Percentiles rank a stretch among this genome's conserved stretches.
Evolutionary conservation across 345 rosid genomes (phyloP).

Genomic region (Moringa oleifera): DNA sequence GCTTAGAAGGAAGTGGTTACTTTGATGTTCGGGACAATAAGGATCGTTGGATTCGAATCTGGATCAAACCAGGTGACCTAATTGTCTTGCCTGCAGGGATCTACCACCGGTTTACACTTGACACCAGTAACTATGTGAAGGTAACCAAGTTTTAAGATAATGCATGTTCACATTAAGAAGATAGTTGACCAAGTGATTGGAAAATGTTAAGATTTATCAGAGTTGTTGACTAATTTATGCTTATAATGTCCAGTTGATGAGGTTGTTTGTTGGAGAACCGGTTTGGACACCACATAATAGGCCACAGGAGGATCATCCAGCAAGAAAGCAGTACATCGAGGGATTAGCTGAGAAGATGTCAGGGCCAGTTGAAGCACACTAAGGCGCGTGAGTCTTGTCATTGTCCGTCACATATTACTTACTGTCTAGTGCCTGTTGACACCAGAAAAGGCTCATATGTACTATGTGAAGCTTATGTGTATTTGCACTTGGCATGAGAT

Average conservation of each 20-base stretch:
- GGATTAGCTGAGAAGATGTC: constrained; percentile 25
- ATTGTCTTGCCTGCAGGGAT: constrained; percentile 77
- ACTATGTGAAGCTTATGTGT: too few species aligned
- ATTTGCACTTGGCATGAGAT: too few species aligned
- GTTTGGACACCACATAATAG: constrained; percentile 77
- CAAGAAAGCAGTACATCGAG: constrained; percentile 56
- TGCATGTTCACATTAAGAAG: too few species aligned
- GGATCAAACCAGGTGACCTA: constrained; percentile 75
- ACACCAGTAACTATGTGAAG: constrained; percentile 66
- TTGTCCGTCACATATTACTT: not conserved
- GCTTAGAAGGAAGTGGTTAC: constrained; percentile 78
- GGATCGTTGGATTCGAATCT: constrained; percentile 73
- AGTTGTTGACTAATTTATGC: constrained; percentile 5
- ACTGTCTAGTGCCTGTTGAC: not conserved
- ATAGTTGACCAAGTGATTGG: not conserved
- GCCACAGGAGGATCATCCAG: constrained; percentile 83
- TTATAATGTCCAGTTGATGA: constrained; percentile 53
- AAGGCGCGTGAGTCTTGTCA: not conserved
- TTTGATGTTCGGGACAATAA: constrained; percentile 79
- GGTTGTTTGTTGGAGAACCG: constrained; percentile 84
- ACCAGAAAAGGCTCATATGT: too few species aligned
- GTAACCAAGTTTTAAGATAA: constrained; percentile 23
- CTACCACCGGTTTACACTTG: constrained; percentile 89
- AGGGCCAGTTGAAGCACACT: constrained; percentile 37
- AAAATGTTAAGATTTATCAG: not conserved